These are phyloP conservation scores for Arthroderma sp. DNA, from an alignment of 2,329 filamentous ascomycete species.

Conservation along the genomic window DNA sequence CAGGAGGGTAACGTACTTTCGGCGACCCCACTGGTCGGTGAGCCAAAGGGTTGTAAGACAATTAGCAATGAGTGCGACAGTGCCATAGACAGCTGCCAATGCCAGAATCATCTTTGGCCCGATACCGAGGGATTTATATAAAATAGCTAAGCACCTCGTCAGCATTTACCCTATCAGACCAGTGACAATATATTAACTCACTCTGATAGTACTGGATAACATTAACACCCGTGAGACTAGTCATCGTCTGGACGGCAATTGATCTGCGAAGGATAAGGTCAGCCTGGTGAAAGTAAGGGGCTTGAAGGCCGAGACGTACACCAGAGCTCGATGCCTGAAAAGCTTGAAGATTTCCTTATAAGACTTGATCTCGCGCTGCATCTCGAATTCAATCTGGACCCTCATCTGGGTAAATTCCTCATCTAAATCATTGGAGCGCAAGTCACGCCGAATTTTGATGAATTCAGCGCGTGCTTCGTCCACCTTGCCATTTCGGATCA, in stretches of 20 bases:
- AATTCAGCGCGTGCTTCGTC: constrained; percentile 39
- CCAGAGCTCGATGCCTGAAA: constrained; percentile 40
- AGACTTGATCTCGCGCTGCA: constrained; percentile 41
- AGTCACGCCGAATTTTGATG: constrained; percentile 34
- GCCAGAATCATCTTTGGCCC: constrained; percentile 38
- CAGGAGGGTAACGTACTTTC: constrained; percentile 28
- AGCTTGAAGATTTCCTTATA: constrained; percentile 40
- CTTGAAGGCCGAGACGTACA: constrained; percentile 20
- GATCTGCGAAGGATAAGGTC: constrained; percentile 19
- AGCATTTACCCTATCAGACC: constrained; percentile 15
- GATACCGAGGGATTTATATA: constrained; percentile 44
- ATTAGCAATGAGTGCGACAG: constrained; percentile 39
- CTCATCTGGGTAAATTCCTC: constrained; percentile 44
- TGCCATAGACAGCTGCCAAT: constrained; percentile 43
- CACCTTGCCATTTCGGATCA: constrained; percentile 38
- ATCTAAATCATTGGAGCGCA: constrained; percentile 31
- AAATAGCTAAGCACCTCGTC: constrained; percentile 27
- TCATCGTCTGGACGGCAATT: constrained; percentile 46
- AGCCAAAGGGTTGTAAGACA: constrained; percentile 39
- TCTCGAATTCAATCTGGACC: constrained; percentile 44
- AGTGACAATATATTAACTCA: constrained; percentile 1
- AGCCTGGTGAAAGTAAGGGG: constrained; percentile 4
- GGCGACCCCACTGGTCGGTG: constrained; percentile 46
- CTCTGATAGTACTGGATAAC: constrained; percentile 35
- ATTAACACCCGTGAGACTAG: constrained; percentile 44